phyloP scores from a whole-genome alignment of 805 yeast genomes.

The Kazachstania bromeliacearum region DNA sequence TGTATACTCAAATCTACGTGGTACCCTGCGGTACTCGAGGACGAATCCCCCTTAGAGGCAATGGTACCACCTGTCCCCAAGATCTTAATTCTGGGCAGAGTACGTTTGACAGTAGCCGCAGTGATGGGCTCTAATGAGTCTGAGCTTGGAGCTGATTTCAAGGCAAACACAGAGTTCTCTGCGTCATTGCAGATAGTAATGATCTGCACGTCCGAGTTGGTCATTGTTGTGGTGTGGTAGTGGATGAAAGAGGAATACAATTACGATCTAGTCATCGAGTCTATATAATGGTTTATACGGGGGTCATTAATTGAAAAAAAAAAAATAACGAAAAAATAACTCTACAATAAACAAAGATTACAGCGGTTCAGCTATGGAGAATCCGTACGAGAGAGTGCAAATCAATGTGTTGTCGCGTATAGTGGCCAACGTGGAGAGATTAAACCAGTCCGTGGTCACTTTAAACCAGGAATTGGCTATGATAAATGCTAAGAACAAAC shows the following conservation, averaged over 20 bases:
- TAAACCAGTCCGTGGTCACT: conserved; percentile 60
- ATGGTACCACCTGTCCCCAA: conserved; percentile 54
- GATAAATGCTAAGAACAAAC: conserved; percentile 56
- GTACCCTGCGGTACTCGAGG: conserved; percentile 47
- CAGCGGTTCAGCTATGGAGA: conserved; percentile 46
- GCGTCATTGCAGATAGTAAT: conserved; percentile 28
- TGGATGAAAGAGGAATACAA: not conserved
- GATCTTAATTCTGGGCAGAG: conserved; percentile 36
- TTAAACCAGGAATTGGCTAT: conserved; percentile 53
- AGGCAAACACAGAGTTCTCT: conserved; percentile 24
- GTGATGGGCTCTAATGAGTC: not conserved
- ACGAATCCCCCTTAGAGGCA: conserved; percentile 41
- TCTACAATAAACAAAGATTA: no score
- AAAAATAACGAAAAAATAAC: no score
- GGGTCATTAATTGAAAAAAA: no score
- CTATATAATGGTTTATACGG: no score
- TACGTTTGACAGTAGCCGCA: conserved; percentile 6
- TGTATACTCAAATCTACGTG: conserved; percentile 43
- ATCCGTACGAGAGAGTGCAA: conserved; percentile 79
- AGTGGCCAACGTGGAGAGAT: conserved; percentile 63
- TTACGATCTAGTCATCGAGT: no score
- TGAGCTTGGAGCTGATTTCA: conserved; percentile 11
- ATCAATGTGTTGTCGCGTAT: conserved; percentile 66
- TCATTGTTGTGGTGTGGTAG: conserved; percentile 12
- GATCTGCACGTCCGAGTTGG: conserved; percentile 22